These are phyloP conservation scores for Phyllosticta paracitricarpa DNA, from an alignment of 2,329 filamentous ascomycete species.

Conservation along the genomic window DNA sequence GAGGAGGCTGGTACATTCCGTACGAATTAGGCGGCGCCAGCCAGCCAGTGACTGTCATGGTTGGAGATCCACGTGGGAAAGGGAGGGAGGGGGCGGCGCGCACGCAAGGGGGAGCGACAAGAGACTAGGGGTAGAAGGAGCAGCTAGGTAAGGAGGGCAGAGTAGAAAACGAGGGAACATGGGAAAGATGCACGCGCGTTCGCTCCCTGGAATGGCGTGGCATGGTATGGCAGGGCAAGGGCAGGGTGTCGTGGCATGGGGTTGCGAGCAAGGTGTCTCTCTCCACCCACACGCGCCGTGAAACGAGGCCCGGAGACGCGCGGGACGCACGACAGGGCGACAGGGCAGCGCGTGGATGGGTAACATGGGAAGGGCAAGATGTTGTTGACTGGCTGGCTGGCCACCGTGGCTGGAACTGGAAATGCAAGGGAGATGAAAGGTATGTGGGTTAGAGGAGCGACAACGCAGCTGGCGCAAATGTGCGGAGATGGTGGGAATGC, in stretches of 20 bases:
- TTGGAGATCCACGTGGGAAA: slow-evolving; percentile 10
- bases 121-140: not conserved
- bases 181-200: not conserved
- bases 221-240: slow-evolving; percentile 1
- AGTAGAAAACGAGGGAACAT: not conserved
- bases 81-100: not conserved
- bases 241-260: not conserved
- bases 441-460: not conserved
- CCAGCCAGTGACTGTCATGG: slow-evolving; percentile 1
- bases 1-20: not conserved
- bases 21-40: too few relatives aligned
- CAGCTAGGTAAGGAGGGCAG: not conserved
- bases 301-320: not conserved
- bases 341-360: not conserved
- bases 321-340: not conserved
- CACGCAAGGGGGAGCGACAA: not conserved
- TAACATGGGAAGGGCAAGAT: not conserved
- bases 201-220: not conserved
- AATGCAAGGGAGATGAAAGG: not conserved
- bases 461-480: not conserved
- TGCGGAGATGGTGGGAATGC: not conserved
- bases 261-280: not conserved
- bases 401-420: not conserved
- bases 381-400: not conserved
- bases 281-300: not conserved